Conservation (phyloP, 768 basidiomycete species). For the Lyophyllum atratum region DNA sequence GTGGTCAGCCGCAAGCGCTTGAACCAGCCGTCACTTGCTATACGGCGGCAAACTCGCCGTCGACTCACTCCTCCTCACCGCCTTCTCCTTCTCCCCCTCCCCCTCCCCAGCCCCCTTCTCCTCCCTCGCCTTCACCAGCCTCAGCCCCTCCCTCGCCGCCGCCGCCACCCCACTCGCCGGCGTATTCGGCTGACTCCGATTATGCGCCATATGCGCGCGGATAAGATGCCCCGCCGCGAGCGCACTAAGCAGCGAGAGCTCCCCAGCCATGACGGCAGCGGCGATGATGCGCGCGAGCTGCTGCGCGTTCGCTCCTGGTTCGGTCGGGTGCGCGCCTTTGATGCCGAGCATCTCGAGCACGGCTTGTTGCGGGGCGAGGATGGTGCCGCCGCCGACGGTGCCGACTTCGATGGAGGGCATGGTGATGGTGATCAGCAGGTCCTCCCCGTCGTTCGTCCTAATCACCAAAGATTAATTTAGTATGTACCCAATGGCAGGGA, state of each 20-base stretch:
- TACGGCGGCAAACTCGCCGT: constrained; percentile 21
- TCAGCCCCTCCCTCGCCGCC: neutral
- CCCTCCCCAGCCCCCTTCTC: neutral
- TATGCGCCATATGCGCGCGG: constrained; percentile 90
- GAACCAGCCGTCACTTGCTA: constrained; percentile 6
- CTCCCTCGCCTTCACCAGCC: neutral
- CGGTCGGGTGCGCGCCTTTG: constrained; percentile 82
- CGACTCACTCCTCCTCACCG: constrained; percentile 13
- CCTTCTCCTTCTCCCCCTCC: neutral
- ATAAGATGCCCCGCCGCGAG: constrained; percentile 95
- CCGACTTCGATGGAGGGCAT: constrained; percentile 99
- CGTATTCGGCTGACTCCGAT: constrained; percentile 81
- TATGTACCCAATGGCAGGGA: neutral
- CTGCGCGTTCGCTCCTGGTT: constrained; percentile 89
- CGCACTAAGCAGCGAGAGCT: constrained; percentile 88
- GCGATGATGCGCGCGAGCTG: constrained; percentile 88
- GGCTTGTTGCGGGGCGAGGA: constrained; percentile 85
- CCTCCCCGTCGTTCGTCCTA: constrained; percentile 86
- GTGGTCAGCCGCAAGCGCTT: neutral
- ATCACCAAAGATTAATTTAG: neutral
- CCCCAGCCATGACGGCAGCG: constrained; percentile 96
- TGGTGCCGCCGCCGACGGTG: constrained; percentile 95
- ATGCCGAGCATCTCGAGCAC: constrained; percentile 95
- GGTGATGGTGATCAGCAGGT: constrained; percentile 88
- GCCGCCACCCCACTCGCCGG: constrained; percentile 40